Conservation (phyloP, 768 basidiomycete genomes). For the Panaeolus papilionaceus region DNA sequence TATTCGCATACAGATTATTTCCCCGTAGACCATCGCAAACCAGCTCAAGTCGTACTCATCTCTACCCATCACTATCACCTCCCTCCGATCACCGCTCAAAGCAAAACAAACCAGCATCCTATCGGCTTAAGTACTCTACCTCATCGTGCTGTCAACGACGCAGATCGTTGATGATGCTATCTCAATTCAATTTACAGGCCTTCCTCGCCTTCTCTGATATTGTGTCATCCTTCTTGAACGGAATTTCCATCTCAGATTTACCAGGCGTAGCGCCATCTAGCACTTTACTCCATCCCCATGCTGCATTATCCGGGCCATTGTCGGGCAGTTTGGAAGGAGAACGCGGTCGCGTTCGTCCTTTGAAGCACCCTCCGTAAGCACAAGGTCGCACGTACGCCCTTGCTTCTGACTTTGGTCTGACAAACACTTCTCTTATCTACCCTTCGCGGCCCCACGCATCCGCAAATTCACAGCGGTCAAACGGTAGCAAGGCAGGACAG, state of each 20-base stretch:
- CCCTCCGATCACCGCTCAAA: conserved; percentile 6
- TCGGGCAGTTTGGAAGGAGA: conserved; percentile 21
- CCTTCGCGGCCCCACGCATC: neutral
- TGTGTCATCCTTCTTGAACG: conserved; percentile 6
- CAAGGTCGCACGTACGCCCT: conserved; percentile 3
- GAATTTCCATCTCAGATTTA: conserved; percentile 3
- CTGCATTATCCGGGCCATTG: conserved; percentile 21
- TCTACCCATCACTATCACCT: neutral
- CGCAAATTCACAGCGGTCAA: neutral
- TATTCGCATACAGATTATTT: neutral
- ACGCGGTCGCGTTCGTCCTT: conserved; percentile 8
- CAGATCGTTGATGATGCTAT: conserved; percentile 7
- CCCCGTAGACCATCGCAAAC: neutral
- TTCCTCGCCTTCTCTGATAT: neutral
- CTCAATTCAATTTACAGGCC: neutral
- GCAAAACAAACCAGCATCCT: neutral
- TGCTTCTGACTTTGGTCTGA: neutral
- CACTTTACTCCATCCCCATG: conserved; percentile 15
- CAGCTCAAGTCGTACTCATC: neutral
- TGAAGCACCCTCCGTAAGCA: conserved; percentile 14
- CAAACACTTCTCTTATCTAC: conserved; percentile 7
- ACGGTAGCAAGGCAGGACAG: neutral
- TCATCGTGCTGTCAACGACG: neutral
- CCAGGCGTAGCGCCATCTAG: conserved; percentile 9
- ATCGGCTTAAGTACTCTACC: neutral